Percentiles rank a stretch among this genome's conserved stretches.
phyloP scores from a whole-genome alignment of 192 early-diverging fungal genomes.

The Physocladia obscura region DNA sequence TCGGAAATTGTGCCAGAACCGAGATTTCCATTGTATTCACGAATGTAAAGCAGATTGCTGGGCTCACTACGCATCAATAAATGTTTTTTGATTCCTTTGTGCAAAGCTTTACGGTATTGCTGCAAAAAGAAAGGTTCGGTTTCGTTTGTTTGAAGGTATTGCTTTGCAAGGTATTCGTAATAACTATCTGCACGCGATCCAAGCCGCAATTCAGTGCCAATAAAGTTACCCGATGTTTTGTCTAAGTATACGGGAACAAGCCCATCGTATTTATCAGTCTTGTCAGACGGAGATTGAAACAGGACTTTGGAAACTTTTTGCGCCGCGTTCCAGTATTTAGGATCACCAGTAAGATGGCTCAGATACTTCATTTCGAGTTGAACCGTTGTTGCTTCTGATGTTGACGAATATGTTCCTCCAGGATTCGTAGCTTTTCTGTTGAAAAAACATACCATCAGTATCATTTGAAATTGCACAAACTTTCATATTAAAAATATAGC shows the following conservation, averaged over 20 bases:
- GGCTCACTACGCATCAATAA: conserved; percentile 60
- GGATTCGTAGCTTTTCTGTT: background rate
- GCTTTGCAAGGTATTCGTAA: conserved; percentile 93
- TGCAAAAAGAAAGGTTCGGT: conserved; percentile 63
- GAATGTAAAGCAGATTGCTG: conserved; percentile 61
- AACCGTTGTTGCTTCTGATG: conserved; percentile 79
- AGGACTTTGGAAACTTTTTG: conserved; percentile 65
- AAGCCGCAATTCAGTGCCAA: conserved; percentile 62
- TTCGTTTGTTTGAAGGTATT: conserved; percentile 72
- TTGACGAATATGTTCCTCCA: conserved; percentile 27
- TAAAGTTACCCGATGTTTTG: conserved; percentile 58
- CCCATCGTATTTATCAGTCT: conserved; percentile 53
- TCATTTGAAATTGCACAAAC: too few relatives aligned
- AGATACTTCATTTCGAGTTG: conserved; percentile 89
- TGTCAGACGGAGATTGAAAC: conserved; percentile 30
- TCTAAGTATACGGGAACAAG: conserved; percentile 76
- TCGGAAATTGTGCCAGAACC: background rate
- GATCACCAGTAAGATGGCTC: conserved; percentile 69
- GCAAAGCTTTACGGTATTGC: conserved; percentile 65
- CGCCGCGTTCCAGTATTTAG: conserved; percentile 70
- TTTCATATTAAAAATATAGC: too few relatives aligned
- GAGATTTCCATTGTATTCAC: conserved; percentile 44
- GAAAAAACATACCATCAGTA: too few relatives aligned
- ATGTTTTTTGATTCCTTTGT: conserved; percentile 63
- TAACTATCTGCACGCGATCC: conserved; percentile 86